Conservation (phyloP, 306 rosid species). For the Urtica urens region DNA sequence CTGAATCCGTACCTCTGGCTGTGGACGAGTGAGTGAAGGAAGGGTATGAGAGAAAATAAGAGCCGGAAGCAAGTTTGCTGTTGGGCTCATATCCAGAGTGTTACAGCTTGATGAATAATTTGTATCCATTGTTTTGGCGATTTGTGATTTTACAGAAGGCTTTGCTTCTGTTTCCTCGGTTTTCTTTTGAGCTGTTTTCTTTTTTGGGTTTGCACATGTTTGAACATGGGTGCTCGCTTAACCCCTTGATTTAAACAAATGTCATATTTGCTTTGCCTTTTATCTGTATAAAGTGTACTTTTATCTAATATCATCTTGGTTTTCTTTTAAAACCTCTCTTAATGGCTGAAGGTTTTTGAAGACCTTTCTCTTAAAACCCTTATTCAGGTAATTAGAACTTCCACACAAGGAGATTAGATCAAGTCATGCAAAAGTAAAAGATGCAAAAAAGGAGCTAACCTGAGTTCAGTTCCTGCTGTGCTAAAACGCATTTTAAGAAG, state of each 20-base stretch:
- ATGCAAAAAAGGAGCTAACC: neutral
- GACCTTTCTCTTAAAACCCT: too few relatives aligned
- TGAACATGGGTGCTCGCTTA: slow-evolving; percentile 24
- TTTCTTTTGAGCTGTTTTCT: neutral
- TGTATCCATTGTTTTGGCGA: slow-evolving; percentile 22
- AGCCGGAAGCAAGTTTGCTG: slow-evolving; percentile 35
- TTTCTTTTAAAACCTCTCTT: too few relatives aligned
- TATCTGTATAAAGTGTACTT: neutral
- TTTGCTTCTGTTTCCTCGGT: neutral
- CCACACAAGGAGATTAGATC: too few relatives aligned
- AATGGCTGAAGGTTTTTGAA: too few relatives aligned
- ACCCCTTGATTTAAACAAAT: slow-evolving; percentile 38
- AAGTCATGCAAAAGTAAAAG: neutral
- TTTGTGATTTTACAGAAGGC: slow-evolving; percentile 22
- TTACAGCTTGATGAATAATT: slow-evolving; percentile 24
- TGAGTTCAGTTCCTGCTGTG: too few relatives aligned
- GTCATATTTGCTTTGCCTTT: slow-evolving; percentile 21
- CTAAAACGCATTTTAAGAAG: too few relatives aligned
- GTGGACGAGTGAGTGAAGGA: slow-evolving; percentile 35
- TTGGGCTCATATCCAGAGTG: slow-evolving; percentile 22
- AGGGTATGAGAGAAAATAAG: slow-evolving; percentile 14
- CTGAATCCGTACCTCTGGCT: slow-evolving; percentile 72
- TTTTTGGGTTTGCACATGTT: slow-evolving; percentile 23
- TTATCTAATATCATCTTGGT: too few relatives aligned
- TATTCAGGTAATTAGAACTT: too few relatives aligned